Evolutionary conservation across 148 eudicot genomes (phyloP).

Genomic region (Fagopyrum esculentum): DNA sequence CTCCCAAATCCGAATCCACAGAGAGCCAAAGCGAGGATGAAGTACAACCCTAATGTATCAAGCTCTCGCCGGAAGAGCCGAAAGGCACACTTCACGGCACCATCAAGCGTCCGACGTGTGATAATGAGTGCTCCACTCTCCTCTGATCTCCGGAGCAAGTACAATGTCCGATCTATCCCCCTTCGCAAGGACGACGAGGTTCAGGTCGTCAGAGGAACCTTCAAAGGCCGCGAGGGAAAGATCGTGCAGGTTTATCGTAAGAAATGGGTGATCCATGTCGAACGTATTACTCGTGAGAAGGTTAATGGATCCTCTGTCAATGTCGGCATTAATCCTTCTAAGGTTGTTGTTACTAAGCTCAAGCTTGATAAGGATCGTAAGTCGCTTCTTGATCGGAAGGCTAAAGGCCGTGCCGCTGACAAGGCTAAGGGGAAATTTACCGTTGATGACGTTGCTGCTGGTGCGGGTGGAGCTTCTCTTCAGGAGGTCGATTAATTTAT

Average conservation of each 20-base stretch:
- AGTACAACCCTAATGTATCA: constrained; percentile 58
- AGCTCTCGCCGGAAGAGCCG: constrained; percentile 65
- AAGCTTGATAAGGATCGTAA: constrained; percentile 62
- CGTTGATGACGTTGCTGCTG: constrained; percentile 44
- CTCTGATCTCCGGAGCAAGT: constrained; percentile 51
- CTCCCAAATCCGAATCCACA: background rate
- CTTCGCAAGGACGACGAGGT: constrained; percentile 79
- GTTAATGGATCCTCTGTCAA: constrained; percentile 68
- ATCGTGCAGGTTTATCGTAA: constrained; percentile 64
- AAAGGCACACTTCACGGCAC: constrained; percentile 69
- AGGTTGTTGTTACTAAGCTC: constrained; percentile 59
- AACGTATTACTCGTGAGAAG: constrained; percentile 69
- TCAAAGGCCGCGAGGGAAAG: constrained; percentile 73
- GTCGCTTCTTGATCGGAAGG: constrained; percentile 51
- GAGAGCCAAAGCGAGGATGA: constrained; percentile 28
- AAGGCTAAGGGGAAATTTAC: constrained; percentile 73
- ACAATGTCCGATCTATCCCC: constrained; percentile 66
- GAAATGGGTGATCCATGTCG: constrained; percentile 78
- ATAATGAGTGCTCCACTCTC: constrained; percentile 68
- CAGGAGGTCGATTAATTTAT: constrained; percentile 32
- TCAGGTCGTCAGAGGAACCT: constrained; percentile 61
- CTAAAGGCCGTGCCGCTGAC: constrained; percentile 59
- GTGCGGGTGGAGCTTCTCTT: constrained; percentile 25
- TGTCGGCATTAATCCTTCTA: constrained; percentile 60
- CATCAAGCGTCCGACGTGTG: constrained; percentile 53